These are phyloP conservation scores for Kodamaea sagamina DNA, from an alignment of 805 yeast genomes.

Conservation along the genomic window DNA sequence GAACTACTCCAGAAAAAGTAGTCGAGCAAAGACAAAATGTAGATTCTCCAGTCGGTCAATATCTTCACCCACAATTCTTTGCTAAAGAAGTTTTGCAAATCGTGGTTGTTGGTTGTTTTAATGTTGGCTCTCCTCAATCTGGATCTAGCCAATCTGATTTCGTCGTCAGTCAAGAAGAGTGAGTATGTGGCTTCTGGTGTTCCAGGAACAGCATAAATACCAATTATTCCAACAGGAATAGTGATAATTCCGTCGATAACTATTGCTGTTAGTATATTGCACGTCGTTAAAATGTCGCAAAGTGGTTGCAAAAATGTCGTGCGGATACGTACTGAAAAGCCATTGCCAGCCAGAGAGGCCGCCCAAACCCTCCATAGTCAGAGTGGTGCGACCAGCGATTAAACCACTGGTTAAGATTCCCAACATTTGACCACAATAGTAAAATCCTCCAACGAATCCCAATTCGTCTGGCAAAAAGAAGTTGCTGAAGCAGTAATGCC, in stretches of 20 bases:
- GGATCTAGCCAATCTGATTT: constrained; percentile 52
- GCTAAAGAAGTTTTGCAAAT: constrained; percentile 24
- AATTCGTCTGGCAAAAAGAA: constrained; percentile 47
- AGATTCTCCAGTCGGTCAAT: constrained; percentile 33
- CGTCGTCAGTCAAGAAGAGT: constrained; percentile 55
- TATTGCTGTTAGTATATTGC: neutral
- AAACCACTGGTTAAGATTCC: constrained; percentile 32
- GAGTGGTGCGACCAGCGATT: constrained; percentile 21
- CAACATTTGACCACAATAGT: constrained; percentile 32
- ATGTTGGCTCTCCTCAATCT: constrained; percentile 22
- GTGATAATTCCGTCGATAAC: constrained; percentile 26
- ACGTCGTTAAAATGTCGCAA: neutral
- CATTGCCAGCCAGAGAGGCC: constrained; percentile 23
- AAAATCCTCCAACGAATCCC: constrained; percentile 23
- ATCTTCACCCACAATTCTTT: constrained; percentile 28
- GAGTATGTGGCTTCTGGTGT: constrained; percentile 45
- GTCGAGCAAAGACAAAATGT: constrained; percentile 23
- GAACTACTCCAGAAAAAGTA: constrained; percentile 11
- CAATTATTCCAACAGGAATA: constrained; percentile 22
- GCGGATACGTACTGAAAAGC: constrained; percentile 20
- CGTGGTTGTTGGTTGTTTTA: constrained; percentile 16
- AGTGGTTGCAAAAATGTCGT: neutral
- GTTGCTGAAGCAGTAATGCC: constrained; percentile 33
- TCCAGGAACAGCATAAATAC: constrained; percentile 25
- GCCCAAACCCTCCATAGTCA: constrained; percentile 15